Base-by-base conservation (phyloP, 2,329 filamentous ascomycete genomes). In the Aspergillus neotritici region DNA sequence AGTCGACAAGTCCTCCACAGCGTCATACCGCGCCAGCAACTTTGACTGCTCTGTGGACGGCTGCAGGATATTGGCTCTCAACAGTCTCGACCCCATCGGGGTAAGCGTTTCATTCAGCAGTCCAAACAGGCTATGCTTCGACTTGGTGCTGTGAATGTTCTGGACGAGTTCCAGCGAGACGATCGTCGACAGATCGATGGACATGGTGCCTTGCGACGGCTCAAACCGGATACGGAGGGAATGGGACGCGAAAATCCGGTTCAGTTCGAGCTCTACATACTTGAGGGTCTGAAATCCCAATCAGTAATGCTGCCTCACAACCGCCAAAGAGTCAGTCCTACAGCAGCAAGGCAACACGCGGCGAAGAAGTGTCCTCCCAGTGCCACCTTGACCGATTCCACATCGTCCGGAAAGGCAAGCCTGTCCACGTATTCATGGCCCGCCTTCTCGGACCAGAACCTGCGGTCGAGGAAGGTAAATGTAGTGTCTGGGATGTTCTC, bases 151-250 rank as follows among this genome's bases (percentile, higher is more conserved):
- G 10, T 86, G 82, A 0, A 90, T 61, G 52, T 96, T 98, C 56
- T 95, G 88, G 17, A 97, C 85, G 5, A 98, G 75, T 62, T 98
- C 93, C 3, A 98, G 73, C 0, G 88, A 88, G 31, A 83, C 78
- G 21, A 96, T 87, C 0, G 90, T 94, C 1, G 87, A 84, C 2
- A 93, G 76, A 57, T 96, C 91, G 54, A 97, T 94, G 79, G 94
- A 87, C 90, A 97, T 95, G 1, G 88, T 87, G 16, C 91, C 86
- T 60, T 94, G 87, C 0, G 88, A 89, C 1, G 89, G 85, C 56
- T 91, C 84, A 54, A 94, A 96, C 50, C 82, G 84, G 58, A 97
- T 84, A 3, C 88, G 81, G 28, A 97, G 76, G 14, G 90, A 90
- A 60, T 93, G 84, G n/a, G 77, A 73, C 3, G 81, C 75, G 60